Base-by-base conservation (phyloP, 164 flowering plant species). In the Liquidambar formosana region DNA sequence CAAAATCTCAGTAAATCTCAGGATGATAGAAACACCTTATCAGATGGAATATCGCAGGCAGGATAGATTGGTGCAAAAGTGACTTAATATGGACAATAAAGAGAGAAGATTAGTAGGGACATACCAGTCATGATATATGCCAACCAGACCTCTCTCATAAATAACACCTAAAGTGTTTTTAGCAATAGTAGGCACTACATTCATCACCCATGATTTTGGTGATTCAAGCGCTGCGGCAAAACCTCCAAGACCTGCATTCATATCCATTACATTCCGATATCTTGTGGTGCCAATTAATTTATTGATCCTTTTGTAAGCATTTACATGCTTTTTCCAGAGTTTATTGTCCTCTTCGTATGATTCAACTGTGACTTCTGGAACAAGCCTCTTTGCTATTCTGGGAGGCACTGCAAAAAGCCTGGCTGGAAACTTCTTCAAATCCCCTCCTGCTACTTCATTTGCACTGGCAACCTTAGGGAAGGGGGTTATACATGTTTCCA, bases 81-180 rank as follows among this genome's bases (percentile, higher is more conserved):
- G 58, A 58, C 26, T 22, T 44, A 10, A 54, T 43, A 38, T 9
- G 1, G 16, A 23, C 13, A 53, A 52, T 18, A 52, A 4, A 58
- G 65, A 54, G 21, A 48, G 60, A 22, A 33, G 14, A 25, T 33
- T 41, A 25, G 45, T 53, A 18, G 27, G 53, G 61, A 71, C 72
- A 26, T 83, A 92, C 97, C 97, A 92, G 83, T 92, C 96, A 77
- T 92, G 97, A 82, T 90, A 92, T 19, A 89, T 92, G 64, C 93
- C 97, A 49, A 92, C 83, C 52, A 92, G 74, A 47, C 97, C 97
- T 74, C 97, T 81, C 82, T 90, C 97, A 60, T 83, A 90, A 58
- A 92, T 77, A 71, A 85, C 89, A 64, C 95, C 93, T 48, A 92
- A 68, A 12, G 93, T 88, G 65, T 87, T 85, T 64, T 80, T 76